Conservation (phyloP, 2,329 filamentous ascomycete genomes). For the Cladorrhinum sp. region DNA sequence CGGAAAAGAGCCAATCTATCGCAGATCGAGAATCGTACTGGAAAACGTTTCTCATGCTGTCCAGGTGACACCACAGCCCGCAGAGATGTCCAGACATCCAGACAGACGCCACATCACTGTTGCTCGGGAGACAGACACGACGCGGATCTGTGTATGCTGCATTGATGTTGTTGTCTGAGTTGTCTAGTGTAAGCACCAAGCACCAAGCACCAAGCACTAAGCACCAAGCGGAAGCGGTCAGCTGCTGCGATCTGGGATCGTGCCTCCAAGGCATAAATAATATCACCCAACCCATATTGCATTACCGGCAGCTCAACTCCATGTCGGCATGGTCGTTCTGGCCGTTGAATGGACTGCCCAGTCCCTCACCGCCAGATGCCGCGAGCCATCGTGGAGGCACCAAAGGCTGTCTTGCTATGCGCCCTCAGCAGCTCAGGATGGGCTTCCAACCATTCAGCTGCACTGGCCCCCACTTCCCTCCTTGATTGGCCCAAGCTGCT, state of each 20-base stretch:
- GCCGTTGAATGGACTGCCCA: background rate
- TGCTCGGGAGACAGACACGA: background rate
- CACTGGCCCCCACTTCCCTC: background rate
- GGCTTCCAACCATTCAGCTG: background rate
- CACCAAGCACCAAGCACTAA: too few species aligned
- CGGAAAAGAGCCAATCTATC: too few species aligned
- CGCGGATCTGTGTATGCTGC: background rate
- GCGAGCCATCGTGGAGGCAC: background rate
- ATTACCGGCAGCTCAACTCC: background rate
- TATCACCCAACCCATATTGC: conserved; percentile 4
- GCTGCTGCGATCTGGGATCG: background rate
- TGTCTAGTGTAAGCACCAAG: background rate
- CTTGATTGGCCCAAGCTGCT: background rate
- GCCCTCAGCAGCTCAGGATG: background rate
- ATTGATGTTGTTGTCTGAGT: background rate
- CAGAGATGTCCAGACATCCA: too few species aligned
- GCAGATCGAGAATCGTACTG: background rate
- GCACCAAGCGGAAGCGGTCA: background rate
- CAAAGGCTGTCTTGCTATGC: background rate
- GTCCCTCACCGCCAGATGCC: background rate
- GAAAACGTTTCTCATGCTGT: background rate
- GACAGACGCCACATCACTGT: background rate
- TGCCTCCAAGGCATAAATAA: background rate
- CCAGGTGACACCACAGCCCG: background rate
- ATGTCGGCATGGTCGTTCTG: too few species aligned